Evolutionary conservation across 768 basidiomycete genomes (phyloP).

Genomic region (Lactarius evosmus): DNA sequence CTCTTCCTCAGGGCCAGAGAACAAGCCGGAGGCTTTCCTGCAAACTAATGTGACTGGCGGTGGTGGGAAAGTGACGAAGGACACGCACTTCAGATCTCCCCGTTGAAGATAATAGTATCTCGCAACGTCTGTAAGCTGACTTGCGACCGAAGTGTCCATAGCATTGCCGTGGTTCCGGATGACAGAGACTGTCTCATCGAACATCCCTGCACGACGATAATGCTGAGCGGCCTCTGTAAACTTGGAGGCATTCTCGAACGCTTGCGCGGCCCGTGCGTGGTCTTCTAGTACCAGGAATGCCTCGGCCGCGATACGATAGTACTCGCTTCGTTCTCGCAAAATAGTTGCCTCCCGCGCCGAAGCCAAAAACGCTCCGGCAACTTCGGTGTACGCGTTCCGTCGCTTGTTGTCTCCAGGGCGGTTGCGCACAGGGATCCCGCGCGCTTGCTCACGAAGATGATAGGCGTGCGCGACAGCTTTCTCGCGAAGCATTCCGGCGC

Average conservation of each 20-base stretch:
- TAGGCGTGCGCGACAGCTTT: conserved; percentile 50
- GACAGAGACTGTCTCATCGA: conserved; percentile 50
- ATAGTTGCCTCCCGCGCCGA: conserved; percentile 38
- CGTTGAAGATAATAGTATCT: conserved; percentile 45
- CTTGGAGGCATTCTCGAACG: conserved; percentile 41
- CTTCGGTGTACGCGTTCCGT: conserved; percentile 40
- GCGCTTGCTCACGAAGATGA: conserved; percentile 51
- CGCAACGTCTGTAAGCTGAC: conserved; percentile 41
- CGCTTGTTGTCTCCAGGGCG: conserved; percentile 25
- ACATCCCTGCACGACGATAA: conserved; percentile 46
- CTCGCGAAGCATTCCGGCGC: conserved; percentile 44
- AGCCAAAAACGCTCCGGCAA: conserved; percentile 48
- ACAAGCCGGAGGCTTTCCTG: conserved; percentile 50
- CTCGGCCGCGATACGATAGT: conserved; percentile 44
- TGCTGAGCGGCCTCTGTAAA: conserved; percentile 43
- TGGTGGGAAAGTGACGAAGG: not conserved
- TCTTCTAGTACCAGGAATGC: conserved; percentile 45
- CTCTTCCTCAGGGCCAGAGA: conserved; percentile 49
- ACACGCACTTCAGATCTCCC: conserved; percentile 37
- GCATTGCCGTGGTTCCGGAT: conserved; percentile 36
- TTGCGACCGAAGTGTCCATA: conserved; percentile 36
- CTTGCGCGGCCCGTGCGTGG: conserved; percentile 41
- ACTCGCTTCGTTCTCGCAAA: conserved; percentile 34
- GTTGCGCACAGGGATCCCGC: conserved; percentile 31
- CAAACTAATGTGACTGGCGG: not conserved